Conservation (phyloP, 2,329 filamentous ascomycete species). For the Xenoacremonium recifei region DNA sequence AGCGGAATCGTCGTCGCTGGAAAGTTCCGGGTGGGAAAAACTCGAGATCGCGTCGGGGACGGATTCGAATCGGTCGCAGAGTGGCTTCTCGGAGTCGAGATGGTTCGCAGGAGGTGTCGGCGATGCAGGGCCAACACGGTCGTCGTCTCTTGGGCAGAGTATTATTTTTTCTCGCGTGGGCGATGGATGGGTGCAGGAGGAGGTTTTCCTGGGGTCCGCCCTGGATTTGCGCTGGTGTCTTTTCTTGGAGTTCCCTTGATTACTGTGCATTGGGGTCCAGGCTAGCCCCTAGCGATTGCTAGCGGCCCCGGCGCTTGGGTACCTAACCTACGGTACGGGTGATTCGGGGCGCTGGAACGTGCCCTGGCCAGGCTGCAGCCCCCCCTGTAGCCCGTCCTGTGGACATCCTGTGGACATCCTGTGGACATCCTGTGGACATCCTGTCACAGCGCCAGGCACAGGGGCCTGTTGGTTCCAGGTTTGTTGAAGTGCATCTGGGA, state of each 20-base stretch:
- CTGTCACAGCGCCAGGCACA: no score
- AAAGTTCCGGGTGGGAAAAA: no score
- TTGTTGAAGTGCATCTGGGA: no score
- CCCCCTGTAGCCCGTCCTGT: neutral
- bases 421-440: no score
- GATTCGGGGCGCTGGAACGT: neutral
- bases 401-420: neutral
- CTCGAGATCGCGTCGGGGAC: no score
- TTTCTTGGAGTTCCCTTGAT: neutral
- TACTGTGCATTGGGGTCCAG: neutral
- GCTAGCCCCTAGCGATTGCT: neutral
- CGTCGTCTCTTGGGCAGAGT: slow-evolving; percentile 22
- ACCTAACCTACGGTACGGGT: no score
- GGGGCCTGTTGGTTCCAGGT: no score
- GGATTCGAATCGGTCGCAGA: no score
- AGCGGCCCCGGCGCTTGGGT: neutral
- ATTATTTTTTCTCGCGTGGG: slow-evolving; percentile 17
- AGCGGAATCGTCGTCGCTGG: no score
- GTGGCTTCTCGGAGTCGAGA: slow-evolving; percentile 19
- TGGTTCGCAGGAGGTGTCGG: slow-evolving; percentile 20
- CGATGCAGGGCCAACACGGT: slow-evolving; percentile 26
- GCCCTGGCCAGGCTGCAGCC: neutral
- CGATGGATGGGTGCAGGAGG: slow-evolving; percentile 11
- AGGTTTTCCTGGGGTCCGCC: neutral
- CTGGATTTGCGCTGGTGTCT: neutral